These are phyloP conservation scores for Artemisia princeps DNA, from an alignment of 140 eudicot genomes.

Conservation along the genomic window DNA sequence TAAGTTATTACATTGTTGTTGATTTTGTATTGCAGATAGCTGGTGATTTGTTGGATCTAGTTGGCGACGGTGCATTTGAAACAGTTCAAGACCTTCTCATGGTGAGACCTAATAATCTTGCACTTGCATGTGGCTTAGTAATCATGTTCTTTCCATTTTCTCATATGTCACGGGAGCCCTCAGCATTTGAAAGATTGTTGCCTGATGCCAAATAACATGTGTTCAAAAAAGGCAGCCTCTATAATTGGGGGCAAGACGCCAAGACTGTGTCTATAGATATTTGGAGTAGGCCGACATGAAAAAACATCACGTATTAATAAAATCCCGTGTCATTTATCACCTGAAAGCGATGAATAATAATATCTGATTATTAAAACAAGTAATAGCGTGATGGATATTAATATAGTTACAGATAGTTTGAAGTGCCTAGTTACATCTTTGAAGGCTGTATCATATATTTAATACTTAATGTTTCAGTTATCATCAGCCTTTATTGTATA, in stretches of 20 bases:
- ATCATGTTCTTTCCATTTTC: not conserved
- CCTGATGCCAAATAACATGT: not conserved
- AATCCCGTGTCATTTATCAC: conserved; percentile 2
- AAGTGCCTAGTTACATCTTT: not conserved
- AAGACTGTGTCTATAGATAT: not conserved
- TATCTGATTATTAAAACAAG: conserved; percentile 6
- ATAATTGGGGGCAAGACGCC: not conserved
- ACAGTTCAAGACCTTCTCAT: conserved; percentile 77
- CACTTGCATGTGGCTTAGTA: conserved; percentile 8
- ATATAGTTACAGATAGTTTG: not conserved
- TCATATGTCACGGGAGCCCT: conserved; percentile 9
- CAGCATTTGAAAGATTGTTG: no score
- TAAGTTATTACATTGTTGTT: conserved; percentile 14
- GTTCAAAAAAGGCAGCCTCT: not conserved
- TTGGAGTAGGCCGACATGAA: conserved; percentile 9
- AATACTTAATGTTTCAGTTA: conserved; percentile 6
- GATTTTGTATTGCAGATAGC: conserved; percentile 58
- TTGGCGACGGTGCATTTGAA: conserved; percentile 85
- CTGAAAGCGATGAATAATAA: conserved; percentile 15
- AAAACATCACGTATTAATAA: not conserved
- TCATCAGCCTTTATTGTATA: conserved; percentile 11
- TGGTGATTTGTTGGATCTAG: conserved; percentile 92
- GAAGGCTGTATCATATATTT: conserved; percentile 16
- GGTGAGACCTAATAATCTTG: conserved; percentile 34
- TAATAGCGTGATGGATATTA: no score